Evolutionary conservation across 202 grass and related monocot genomes (phyloP), one percentile per base, ranked within the genome.

Genomic region (Carex sylvatica): DNA sequence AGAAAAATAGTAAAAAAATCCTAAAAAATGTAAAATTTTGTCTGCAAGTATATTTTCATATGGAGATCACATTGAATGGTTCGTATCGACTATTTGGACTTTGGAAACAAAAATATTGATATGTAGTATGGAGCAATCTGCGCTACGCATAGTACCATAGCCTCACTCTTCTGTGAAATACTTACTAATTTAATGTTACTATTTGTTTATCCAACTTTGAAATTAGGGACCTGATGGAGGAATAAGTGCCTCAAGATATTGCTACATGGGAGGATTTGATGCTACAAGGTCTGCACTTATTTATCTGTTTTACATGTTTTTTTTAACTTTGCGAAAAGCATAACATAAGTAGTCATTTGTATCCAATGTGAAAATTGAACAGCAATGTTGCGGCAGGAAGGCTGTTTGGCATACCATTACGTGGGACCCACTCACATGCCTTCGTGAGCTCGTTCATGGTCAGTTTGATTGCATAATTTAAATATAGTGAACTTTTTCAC

Each of bases 231-330:
- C 95, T 69, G 92, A 98, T 93, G 95, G 95, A 86, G 95, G 87
- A 89, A 95, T 98, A 65, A 98, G 95, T 33, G 95, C 92, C 83
- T 98, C 95, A 87, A 95, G 91, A 90, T 98, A 95, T 85, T 86
- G 80, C 87, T 95, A 91, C 74, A 95, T 98, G 92, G 95, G 95
- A 80, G 95, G 95, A 69, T 98, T 98, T 93, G 95, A 98, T 95
- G 92, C 95, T 74, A 98, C 92, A 86, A 98, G 92, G 95, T 98
- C 15, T 6, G 36, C 16, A 33, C 74, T 62, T 3, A 47, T 70
- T 70, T 55, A 33, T 71, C 28, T 38, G 55, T 71, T 83, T 83
- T 72, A 22, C 30, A 84, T 60, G 62, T 22, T 42, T 63, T 84
- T 42, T 75, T 55, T 0, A 84, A 84, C 14, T 73, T 59, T 18